A percentile compares a stretch with the other conserved stretches of the same genome.
Conservation (phyloP, 106 monocot species). For the Agapanthus africanus region DNA sequence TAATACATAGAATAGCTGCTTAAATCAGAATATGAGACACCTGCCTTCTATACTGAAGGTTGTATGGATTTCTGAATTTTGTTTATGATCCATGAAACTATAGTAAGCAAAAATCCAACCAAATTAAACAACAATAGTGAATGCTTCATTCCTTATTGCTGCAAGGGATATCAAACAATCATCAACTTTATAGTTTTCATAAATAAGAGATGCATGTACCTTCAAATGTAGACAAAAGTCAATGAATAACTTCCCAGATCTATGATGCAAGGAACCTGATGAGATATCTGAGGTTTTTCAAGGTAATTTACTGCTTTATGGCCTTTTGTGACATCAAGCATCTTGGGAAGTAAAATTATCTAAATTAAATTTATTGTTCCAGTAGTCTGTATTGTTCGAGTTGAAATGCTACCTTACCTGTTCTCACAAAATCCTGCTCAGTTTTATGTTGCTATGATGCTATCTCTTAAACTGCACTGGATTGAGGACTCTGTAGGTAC, state of each 20-base stretch:
- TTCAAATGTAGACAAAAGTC: neutral
- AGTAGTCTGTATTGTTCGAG: neutral
- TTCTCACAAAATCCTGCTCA: too few relatives aligned
- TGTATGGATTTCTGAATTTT: neutral
- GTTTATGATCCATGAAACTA: neutral
- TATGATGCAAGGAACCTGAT: neutral
- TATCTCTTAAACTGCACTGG: neutral
- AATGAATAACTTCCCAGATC: neutral
- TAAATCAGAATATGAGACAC: neutral
- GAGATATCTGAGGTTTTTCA: neutral
- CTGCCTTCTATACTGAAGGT: neutral
- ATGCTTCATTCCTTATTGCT: neutral
- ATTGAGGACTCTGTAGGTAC: neutral
- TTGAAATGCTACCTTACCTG: neutral
- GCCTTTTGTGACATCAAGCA: neutral
- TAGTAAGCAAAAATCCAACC: neutral
- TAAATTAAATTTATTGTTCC: neutral
- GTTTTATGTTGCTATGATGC: too few relatives aligned
- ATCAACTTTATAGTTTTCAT: neutral
- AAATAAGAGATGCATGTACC: neutral
- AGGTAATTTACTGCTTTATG: neutral
- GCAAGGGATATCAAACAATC: neutral
- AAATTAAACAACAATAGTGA: neutral
- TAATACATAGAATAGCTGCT: neutral
- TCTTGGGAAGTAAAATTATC: too few relatives aligned